Evolutionary conservation across 2,329 filamentous ascomycete species (phyloP).

Genomic region (Aaosphaeria arxii): DNA sequence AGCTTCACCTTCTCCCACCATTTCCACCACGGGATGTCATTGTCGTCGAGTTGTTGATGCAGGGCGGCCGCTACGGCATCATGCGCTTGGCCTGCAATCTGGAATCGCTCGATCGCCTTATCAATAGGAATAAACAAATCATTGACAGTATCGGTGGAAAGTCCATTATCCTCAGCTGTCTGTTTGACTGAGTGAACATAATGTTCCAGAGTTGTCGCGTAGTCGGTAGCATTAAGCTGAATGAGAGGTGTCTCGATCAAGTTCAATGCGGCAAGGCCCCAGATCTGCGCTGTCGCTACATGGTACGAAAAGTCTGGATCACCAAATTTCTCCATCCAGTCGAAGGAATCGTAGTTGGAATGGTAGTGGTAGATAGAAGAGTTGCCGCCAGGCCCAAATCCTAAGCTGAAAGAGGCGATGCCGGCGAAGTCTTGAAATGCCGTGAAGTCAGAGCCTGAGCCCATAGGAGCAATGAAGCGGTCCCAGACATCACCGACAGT

Average conservation of each 20-base stretch:
- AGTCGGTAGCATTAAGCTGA: constrained; percentile 47
- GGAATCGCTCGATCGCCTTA: constrained; percentile 48
- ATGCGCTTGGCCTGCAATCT: constrained; percentile 47
- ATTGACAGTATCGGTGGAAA: constrained; percentile 6
- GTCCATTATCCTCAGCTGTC: constrained; percentile 18
- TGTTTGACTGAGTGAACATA: constrained; percentile 44
- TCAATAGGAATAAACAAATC: constrained; percentile 47
- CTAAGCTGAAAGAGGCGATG: constrained; percentile 48
- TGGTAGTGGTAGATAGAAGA: constrained; percentile 71
- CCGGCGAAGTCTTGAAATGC: constrained; percentile 54
- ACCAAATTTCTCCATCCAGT: constrained; percentile 79
- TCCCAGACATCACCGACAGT: constrained; percentile 65
- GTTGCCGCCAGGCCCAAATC: constrained; percentile 38
- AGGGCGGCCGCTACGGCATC: constrained; percentile 51
- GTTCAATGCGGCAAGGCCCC: constrained; percentile 44
- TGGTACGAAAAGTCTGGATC: constrained; percentile 63
- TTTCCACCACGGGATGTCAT: constrained; percentile 73
- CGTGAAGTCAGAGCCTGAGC: constrained; percentile 51
- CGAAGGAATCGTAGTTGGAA: constrained; percentile 78
- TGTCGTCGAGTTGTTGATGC: constrained; percentile 44
- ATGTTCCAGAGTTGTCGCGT: constrained; percentile 38
- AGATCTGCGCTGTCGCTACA: constrained; percentile 46
- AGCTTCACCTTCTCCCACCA: constrained; percentile 66
- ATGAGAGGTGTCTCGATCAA: constrained; percentile 48
- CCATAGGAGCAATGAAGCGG: constrained; percentile 55